A percentile compares a stretch with the other conserved stretches of the same genome.
Conservation (phyloP, 2,329 filamentous ascomycete genomes). For the Pseudogymnoascus sp. region DNA sequence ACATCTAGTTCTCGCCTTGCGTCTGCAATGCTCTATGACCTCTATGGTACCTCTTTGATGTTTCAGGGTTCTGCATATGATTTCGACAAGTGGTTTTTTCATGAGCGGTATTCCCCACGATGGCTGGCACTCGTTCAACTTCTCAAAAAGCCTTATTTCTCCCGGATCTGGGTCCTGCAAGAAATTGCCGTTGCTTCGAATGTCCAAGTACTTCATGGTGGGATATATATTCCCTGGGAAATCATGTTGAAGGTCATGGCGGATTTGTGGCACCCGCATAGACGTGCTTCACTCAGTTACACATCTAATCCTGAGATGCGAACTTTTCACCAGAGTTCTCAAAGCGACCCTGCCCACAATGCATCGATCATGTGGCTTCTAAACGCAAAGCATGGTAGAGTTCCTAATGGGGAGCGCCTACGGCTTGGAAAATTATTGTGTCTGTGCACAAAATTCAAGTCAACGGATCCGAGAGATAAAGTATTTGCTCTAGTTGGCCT, state of each 20-base stretch:
- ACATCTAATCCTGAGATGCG: background rate
- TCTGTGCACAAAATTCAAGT: background rate
- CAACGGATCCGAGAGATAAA: background rate
- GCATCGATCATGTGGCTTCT: background rate
- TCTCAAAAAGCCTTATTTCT: background rate
- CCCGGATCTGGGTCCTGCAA: slow-evolving; percentile 15
- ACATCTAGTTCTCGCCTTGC: background rate
- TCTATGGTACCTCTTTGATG: background rate
- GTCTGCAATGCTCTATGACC: background rate
- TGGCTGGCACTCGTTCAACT: background rate
- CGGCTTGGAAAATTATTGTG: background rate
- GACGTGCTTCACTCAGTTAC: background rate
- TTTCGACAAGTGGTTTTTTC: background rate
- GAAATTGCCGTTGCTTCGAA: slow-evolving; percentile 13
- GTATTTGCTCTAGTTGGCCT: background rate
- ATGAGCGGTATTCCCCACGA: background rate
- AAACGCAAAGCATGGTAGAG: background rate
- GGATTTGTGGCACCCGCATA: background rate
- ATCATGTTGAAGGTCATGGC: slow-evolving; percentile 21
- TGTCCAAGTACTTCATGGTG: slow-evolving; percentile 11
- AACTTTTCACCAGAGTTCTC: background rate
- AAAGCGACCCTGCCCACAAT: background rate
- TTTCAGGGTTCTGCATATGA: background rate
- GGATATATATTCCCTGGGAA: slow-evolving; percentile 10
- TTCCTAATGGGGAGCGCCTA: background rate